Base-by-base conservation (phyloP, 1,284 basidiomycete genomes). In the Ustilago tritici region DNA sequence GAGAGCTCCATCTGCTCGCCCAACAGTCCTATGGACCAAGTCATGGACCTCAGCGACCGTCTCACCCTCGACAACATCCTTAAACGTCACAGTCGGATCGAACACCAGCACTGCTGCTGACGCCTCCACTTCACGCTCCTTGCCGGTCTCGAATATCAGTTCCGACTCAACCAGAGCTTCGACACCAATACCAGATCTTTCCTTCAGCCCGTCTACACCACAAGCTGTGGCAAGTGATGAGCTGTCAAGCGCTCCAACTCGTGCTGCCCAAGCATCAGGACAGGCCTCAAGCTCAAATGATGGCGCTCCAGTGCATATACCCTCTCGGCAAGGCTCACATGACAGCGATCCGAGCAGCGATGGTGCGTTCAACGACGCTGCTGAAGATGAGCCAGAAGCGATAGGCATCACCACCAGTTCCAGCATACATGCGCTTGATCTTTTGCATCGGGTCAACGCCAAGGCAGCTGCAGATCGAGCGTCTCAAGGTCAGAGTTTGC, bases 71-170 rank as follows among this genome's bases (percentile, higher is more conserved):
- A 50, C 68, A 5, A 70, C 64, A 4, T 67, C 73, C 2, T 67
- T 68, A 1, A 61, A 64, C 19, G 70, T 76, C 61, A 76, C 68
- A 1, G 61, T 76, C n/a, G 65, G 35, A 1, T 60, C 73, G 14
- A 70, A 65, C 31, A 76, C 61, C 11, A 76, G 73, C 56, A 76
- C 68, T 6, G 73, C 73, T 4, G 65, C 68, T 23, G 73, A 76
- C 19, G 55, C 52, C 10, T 50, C 61, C 9, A 19, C 61, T 0
- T 60, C 61, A 0, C 52, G 38, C 2, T 66, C 65, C 0, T 32
- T 38, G 0, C 63, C 64, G 4, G 54, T 50, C 23, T 67, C 73
- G 9, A 61, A 35, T 14, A 40, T 32, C 23, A 70, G 73, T 54
- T 64, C 67, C 1, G 23, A 60, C 1, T 76, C 73, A 2, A 75